These are phyloP conservation scores for Kazachstania psychrophila DNA, from an alignment of 805 yeast genomes.

Conservation along the genomic window DNA sequence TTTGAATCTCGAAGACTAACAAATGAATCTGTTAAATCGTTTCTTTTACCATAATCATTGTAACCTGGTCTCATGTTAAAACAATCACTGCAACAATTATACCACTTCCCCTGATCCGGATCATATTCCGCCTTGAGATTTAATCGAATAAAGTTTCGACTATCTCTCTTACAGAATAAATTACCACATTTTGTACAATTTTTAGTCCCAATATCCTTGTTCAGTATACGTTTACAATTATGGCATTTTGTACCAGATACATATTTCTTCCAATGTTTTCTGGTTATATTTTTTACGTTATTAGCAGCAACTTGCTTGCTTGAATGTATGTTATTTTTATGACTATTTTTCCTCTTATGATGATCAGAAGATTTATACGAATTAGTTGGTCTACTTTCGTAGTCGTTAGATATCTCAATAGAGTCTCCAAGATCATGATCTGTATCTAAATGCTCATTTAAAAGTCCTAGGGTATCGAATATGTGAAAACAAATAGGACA, in stretches of 20 bases:
- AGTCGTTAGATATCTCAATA: background rate
- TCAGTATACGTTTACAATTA: constrained; percentile 50
- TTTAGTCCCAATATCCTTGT: constrained; percentile 32
- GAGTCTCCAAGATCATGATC: constrained; percentile 39
- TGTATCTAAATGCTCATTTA: constrained; percentile 67
- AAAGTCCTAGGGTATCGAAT: constrained; percentile 44
- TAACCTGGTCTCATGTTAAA: constrained; percentile 47
- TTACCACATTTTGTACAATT: constrained; percentile 75
- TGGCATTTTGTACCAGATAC: constrained; percentile 19
- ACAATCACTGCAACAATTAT: constrained; percentile 60
- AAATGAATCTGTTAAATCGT: constrained; percentile 42
- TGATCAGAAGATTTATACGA: too few relatives aligned
- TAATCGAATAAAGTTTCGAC: constrained; percentile 45
- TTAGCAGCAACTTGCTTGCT: background rate
- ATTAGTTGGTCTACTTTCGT: background rate
- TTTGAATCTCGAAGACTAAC: constrained; percentile 32
- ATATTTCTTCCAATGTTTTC: constrained; percentile 31
- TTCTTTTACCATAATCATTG: constrained; percentile 34
- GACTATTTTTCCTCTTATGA: too few relatives aligned
- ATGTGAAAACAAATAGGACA: constrained; percentile 68
- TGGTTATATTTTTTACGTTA: background rate
- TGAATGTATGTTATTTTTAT: too few relatives aligned
- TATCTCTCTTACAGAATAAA: constrained; percentile 58
- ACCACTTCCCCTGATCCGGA: constrained; percentile 50
- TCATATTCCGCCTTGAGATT: constrained; percentile 40